Evolutionary conservation across 2,329 filamentous ascomycete genomes (phyloP).

Genomic region (Diplodia seriata): DNA sequence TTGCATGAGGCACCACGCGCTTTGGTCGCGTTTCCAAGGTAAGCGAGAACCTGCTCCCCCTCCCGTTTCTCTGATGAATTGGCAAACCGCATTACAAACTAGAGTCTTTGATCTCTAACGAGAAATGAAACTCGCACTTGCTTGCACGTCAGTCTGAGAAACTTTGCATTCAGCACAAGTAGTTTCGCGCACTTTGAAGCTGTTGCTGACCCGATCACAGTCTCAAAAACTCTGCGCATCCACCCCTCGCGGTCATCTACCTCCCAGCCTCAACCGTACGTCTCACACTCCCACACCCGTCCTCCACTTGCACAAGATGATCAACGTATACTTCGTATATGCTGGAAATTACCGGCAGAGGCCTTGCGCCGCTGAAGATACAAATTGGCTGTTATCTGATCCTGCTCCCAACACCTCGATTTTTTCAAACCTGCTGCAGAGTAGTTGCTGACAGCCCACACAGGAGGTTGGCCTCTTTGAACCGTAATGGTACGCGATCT

Average conservation of each 20-base stretch:
- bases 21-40: neutral
- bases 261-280: conserved; percentile 34
- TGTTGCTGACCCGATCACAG: conserved; percentile 8
- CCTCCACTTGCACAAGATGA: conserved; percentile 43
- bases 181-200: neutral
- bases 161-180: conserved; percentile 33
- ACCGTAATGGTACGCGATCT: conserved; percentile 41
- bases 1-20: neutral
- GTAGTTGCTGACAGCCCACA: conserved; percentile 21
- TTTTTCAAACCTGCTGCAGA: neutral
- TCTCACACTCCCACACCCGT: conserved; percentile 31
- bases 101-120: conserved; percentile 53
- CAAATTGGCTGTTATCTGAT: conserved; percentile 52
- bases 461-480: conserved; percentile 12
- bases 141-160: conserved; percentile 55
- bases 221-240: neutral
- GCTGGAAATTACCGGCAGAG: conserved; percentile 56
- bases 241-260: neutral
- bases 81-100: conserved; percentile 51
- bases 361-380: conserved; percentile 48
- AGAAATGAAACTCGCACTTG: conserved; percentile 50
- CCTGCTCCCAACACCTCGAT: conserved; percentile 28
- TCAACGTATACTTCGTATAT: conserved; percentile 48
- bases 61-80: conserved; percentile 48
- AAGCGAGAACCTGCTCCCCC: neutral